Evolutionary conservation across 2,329 filamentous ascomycete species (phyloP).

Genomic region (Colletotrichum magnum): DNA sequence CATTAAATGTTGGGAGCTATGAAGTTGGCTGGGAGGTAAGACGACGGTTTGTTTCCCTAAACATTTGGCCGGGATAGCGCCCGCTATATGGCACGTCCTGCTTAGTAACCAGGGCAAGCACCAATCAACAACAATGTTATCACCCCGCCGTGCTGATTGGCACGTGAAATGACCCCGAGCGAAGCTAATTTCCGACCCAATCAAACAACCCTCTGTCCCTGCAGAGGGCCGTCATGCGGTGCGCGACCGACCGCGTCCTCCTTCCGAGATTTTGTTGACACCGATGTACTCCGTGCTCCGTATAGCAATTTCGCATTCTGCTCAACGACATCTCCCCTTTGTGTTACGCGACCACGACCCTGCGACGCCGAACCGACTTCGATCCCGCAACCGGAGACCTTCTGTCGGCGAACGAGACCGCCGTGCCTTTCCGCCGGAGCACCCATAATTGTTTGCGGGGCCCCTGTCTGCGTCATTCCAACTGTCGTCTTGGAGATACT

Average conservation of each 20-base stretch:
- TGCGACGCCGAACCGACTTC: constrained; percentile 31
- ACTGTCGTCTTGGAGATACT: constrained; percentile 16
- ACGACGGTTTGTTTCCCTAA: background rate
- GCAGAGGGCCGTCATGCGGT: constrained; percentile 39
- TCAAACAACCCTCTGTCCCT: constrained; percentile 35
- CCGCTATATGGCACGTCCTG: background rate
- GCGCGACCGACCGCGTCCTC: constrained; percentile 41
- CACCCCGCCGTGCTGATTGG: constrained; percentile 35
- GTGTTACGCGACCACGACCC: constrained; percentile 38
- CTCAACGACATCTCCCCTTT: constrained; percentile 36
- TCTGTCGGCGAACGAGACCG: constrained; percentile 1
- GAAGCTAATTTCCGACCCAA: constrained; percentile 41
- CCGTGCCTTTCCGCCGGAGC: constrained; percentile 8
- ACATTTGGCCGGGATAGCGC: background rate
- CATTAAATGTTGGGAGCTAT: background rate
- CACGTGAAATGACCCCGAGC: constrained; percentile 40
- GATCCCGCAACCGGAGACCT: constrained; percentile 14
- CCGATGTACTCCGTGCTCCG: constrained; percentile 36
- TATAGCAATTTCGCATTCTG: constrained; percentile 37
- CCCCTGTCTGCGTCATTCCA: constrained; percentile 39
- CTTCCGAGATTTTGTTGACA: constrained; percentile 41
- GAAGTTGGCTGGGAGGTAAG: background rate
- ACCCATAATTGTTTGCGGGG: constrained; percentile 27
- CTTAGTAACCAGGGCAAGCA: constrained; percentile 25
- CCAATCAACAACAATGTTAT: constrained; percentile 5